These are phyloP conservation scores for Cercospora canescens DNA, from an alignment of 2,329 filamentous ascomycete genomes.

Conservation along the genomic window DNA sequence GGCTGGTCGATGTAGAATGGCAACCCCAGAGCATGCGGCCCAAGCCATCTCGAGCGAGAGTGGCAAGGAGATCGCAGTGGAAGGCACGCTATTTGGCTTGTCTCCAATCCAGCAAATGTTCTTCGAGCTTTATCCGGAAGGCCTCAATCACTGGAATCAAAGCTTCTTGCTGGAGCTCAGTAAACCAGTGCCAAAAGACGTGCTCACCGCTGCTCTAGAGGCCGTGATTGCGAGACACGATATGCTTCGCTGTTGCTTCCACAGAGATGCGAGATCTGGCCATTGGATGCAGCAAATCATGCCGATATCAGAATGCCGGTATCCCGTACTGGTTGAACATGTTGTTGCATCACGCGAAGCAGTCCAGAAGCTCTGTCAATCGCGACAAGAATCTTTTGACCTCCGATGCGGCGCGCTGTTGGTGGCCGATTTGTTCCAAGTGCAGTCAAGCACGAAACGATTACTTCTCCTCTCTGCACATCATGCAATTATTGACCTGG, in stretches of 20 bases:
- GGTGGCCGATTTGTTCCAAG: not conserved
- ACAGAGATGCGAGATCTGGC: not conserved
- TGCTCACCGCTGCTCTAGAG: not conserved
- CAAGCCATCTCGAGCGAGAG: not conserved
- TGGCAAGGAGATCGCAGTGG: not conserved
- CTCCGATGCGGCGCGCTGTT: not conserved
- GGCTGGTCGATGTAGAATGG: not conserved
- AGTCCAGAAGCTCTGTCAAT: not conserved
- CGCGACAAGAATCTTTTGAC: not conserved
- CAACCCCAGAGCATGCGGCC: not conserved
- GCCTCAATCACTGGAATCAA: not conserved
- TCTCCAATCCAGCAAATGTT: not conserved
- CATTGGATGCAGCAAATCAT: not conserved
- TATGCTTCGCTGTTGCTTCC: not conserved
- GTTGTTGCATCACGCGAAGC: not conserved
- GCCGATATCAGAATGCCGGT: not conserved
- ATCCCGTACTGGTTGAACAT: not conserved
- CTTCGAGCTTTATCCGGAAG: not conserved
- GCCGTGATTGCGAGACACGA: not conserved
- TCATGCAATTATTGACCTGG: not conserved
- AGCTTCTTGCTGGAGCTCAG: not conserved
- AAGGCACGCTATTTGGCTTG: not conserved
- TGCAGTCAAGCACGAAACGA: not conserved
- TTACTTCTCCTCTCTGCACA: not conserved
- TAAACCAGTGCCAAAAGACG: not conserved